phyloP scores from a whole-genome alignment of 225 moss, liverwort and hornwort genomes.

The Pleurozium schreberi region DNA sequence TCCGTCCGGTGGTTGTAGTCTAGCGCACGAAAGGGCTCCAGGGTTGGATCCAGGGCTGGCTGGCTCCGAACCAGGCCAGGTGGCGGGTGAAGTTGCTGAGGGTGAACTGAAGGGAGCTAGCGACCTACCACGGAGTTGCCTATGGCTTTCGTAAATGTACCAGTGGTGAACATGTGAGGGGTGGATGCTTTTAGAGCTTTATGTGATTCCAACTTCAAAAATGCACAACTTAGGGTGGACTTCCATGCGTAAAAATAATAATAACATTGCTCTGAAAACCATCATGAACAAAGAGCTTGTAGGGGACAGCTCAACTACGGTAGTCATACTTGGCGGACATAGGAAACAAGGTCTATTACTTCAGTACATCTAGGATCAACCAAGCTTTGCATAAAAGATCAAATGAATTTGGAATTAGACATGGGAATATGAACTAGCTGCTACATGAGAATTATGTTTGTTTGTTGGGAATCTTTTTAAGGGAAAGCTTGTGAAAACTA shows the following conservation, averaged over 20 bases:
- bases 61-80: neutral
- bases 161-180: neutral
- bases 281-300: too few relatives aligned
- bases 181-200: neutral
- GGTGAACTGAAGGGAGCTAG: too few relatives aligned
- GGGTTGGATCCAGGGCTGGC: neutral
- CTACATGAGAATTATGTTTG: neutral
- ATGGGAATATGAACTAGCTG: neutral
- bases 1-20: neutral
- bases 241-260: too few relatives aligned
- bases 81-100: neutral
- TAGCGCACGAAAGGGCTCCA: neutral
- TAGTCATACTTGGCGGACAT: neutral
- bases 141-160: neutral
- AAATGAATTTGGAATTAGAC: neutral
- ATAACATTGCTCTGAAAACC: too few relatives aligned
- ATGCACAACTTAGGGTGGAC: neutral
- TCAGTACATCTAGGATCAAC: rapidly evolving
- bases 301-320: neutral
- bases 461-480: rapidly evolving
- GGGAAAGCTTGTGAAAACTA: too few relatives aligned
- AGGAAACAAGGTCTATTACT: neutral
- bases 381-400: too few relatives aligned
- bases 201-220: neutral
- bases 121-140: neutral